These are phyloP conservation scores for Penicillium sp. DNA, from an alignment of 2,329 filamentous ascomycete species.

Conservation along the genomic window DNA sequence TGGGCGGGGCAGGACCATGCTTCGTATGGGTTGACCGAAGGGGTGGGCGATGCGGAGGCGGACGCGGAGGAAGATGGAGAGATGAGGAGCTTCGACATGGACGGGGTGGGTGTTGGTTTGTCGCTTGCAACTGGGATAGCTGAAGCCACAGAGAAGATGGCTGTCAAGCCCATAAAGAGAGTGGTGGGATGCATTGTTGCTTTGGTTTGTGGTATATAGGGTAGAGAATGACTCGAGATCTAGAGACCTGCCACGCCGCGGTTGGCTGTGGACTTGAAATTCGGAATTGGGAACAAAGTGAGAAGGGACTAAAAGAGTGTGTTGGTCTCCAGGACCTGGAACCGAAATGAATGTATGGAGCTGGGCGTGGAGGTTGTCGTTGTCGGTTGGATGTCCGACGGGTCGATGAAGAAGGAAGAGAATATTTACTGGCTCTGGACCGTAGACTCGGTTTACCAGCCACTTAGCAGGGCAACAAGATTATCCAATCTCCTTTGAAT, in stretches of 20 bases:
- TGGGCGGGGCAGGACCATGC: conserved; percentile 23
- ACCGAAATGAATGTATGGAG: conserved; percentile 20
- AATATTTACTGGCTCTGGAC: neutral
- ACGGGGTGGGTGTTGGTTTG: conserved; percentile 4
- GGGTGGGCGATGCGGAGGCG: conserved; percentile 8
- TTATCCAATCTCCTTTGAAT: neutral
- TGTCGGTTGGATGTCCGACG: conserved; percentile 3
- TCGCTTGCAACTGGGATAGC: conserved; percentile 15
- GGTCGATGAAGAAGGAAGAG: neutral
- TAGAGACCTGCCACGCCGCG: neutral
- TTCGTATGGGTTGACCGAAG: conserved; percentile 11
- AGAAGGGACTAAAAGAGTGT: neutral
- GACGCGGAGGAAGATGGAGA: conserved; percentile 5
- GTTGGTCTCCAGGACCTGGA: neutral
- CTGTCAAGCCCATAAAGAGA: conserved; percentile 13
- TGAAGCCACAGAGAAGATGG: conserved; percentile 9
- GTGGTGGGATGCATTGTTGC: conserved; percentile 13
- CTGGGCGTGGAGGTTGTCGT: conserved; percentile 11
- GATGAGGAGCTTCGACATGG: neutral
- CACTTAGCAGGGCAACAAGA: neutral
- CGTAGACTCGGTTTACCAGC: neutral
- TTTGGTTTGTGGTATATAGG: neutral
- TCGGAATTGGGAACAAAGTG: neutral
- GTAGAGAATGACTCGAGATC: neutral
- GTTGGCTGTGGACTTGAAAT: neutral